Conservation (phyloP, 805 yeast genomes). For the Teunomyces stri region DNA sequence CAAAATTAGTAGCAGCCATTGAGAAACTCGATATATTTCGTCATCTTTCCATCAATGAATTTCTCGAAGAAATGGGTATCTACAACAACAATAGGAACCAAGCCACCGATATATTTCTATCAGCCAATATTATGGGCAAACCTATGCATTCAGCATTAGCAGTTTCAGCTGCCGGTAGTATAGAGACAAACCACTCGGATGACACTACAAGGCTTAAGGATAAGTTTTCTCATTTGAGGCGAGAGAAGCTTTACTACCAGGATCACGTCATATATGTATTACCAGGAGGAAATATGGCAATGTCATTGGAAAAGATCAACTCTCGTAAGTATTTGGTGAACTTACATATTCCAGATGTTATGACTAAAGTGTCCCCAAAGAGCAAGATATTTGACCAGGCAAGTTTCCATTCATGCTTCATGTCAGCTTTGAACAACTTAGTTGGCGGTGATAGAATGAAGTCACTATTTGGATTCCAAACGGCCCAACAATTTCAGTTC, state of each 20-base stretch:
- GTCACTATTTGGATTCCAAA: slow-evolving; percentile 15
- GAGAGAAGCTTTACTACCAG: slow-evolving; percentile 16
- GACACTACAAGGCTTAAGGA: slow-evolving; percentile 15
- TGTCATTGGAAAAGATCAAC: slow-evolving; percentile 38
- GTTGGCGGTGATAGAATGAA: slow-evolving; percentile 9
- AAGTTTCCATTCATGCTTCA: slow-evolving; percentile 6
- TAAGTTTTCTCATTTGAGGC: slow-evolving; percentile 31
- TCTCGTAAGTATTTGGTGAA: slow-evolving; percentile 33
- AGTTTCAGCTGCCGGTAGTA: slow-evolving; percentile 12
- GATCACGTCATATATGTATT: slow-evolving; percentile 35
- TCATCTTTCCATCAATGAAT: slow-evolving; percentile 6
- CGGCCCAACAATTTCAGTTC: slow-evolving; percentile 14
- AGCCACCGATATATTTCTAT: slow-evolving; percentile 26
- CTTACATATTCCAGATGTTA: slow-evolving; percentile 44
- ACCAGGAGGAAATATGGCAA: slow-evolving; percentile 21
- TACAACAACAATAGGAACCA: slow-evolving; percentile 21
- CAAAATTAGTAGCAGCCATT: slow-evolving; percentile 11
- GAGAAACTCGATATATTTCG: slow-evolving; percentile 5
- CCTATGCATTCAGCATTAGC: slow-evolving; percentile 15
- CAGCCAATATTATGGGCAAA: slow-evolving; percentile 26
- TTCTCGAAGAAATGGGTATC: slow-evolving; percentile 20
- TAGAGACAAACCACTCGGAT: slow-evolving; percentile 1
- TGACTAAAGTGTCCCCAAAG: slow-evolving; percentile 32
- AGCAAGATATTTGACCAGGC: slow-evolving; percentile 15
- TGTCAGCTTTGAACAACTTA: slow-evolving; percentile 11